Base-by-base conservation (phyloP, 78 protist genomes). In the Ministeria vibrans region DNA sequence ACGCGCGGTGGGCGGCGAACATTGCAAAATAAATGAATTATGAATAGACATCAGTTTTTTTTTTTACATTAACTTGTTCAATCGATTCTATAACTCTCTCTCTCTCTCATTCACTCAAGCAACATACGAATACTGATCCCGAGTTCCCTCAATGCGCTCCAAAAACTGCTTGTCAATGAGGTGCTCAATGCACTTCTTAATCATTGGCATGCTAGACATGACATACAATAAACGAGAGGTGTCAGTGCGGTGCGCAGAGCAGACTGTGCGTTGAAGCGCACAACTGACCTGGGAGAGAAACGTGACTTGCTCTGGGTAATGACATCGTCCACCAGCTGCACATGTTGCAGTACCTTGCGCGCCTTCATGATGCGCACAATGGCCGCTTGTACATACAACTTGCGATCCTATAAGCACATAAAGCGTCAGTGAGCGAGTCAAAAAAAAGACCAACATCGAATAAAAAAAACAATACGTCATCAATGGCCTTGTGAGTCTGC, bases 291-390 rank as follows among this genome's bases (percentile, higher is more conserved):
- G 36, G 64, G 36, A 20, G 36, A 20, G 32, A 55, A 9, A 15
- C 30, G 27, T n/a, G 23, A 15, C 7, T n/a, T 23, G 9, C 9
- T 20, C 4, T 9, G 6, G 27, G 32, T 2, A 39, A 43, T 68
- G 13, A 92, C 94, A 34, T 94, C 97, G 0, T 84, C 28, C 78
- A 94, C 75, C 18, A 94, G 86, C 43, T 61, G 39, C 27, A 43
- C 42, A 79, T 94, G 97, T 0, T 70, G 68, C 43, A 90, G 36
- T 59, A 44, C 76, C 86, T 90, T 89, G 61, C 97, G 79, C 81
- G 83, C 69, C 91, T 94, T 94, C 97, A 94, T 94, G 49, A 92
- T 85, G 55, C 97, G 93, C 32, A 94, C 97, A 59, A 92, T 88
- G 38, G 95, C 90, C 23, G 97, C 97, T 81, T 88, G 92, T 18